phyloP scores from a whole-genome alignment of 2,329 filamentous ascomycete species.

The Elsinoe ampelina region DNA sequence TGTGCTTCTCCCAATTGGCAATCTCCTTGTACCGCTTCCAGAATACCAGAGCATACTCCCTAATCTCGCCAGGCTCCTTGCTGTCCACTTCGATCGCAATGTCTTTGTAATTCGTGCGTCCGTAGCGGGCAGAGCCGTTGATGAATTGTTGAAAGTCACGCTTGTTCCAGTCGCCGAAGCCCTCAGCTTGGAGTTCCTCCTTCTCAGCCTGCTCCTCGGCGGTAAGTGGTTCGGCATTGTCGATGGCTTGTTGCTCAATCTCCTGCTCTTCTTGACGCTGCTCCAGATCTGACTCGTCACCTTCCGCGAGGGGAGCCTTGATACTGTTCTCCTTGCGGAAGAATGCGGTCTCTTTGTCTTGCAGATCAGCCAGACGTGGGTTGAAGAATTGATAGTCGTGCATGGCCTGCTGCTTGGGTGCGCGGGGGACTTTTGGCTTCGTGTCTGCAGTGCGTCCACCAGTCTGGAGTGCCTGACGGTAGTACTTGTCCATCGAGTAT shows the following conservation, averaged over 20 bases:
- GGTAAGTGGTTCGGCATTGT: constrained; percentile 77
- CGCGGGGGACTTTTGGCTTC: constrained; percentile 90
- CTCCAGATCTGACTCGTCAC: constrained; percentile 75
- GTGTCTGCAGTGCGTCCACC: constrained; percentile 69
- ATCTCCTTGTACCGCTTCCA: constrained; percentile 94
- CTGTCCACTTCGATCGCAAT: constrained; percentile 87
- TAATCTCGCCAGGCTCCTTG: constrained; percentile 77
- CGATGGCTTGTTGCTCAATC: constrained; percentile 83
- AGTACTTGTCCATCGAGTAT: constrained; percentile 99
- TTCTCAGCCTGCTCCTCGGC: constrained; percentile 88
- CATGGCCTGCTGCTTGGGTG: constrained; percentile 82
- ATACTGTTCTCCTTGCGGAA: constrained; percentile 96
- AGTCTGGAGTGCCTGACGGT: constrained; percentile 80
- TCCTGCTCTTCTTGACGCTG: constrained; percentile 82
- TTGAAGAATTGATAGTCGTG: constrained; percentile 99
- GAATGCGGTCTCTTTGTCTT: constrained; percentile 91
- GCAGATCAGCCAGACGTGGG: constrained; percentile 69
- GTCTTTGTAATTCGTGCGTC: constrained; percentile 71
- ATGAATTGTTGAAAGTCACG: constrained; percentile 98
- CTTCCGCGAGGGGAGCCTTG: constrained; percentile 82
- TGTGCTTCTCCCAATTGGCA: constrained; percentile 76
- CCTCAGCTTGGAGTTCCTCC: constrained; percentile 66
- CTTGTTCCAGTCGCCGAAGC: constrained; percentile 91
- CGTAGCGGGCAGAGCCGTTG: constrained; percentile 88
- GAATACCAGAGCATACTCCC: constrained; percentile 86